Conservation (phyloP, 2,329 filamentous ascomycete species). For the Talaromyces pinophilus region DNA sequence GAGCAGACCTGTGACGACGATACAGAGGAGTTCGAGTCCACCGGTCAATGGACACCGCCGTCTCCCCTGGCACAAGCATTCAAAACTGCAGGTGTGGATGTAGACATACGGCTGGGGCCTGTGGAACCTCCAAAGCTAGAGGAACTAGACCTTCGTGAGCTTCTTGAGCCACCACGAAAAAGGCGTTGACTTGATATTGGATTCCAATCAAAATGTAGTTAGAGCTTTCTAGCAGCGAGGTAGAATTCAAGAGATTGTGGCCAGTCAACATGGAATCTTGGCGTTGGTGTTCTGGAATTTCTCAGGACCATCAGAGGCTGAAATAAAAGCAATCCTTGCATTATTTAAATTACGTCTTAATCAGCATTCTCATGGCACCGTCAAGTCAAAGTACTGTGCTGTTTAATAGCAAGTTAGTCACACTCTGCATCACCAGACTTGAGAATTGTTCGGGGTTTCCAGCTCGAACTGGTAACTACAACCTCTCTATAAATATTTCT, state of each 20-base stretch:
- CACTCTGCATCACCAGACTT: no score
- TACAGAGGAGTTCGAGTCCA: not conserved
- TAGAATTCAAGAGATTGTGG: not conserved
- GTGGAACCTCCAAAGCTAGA: constrained; percentile 7
- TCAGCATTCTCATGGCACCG: no score
- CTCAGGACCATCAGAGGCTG: no score
- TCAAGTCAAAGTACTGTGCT: no score
- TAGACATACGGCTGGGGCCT: constrained; percentile 13
- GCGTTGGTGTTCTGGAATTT: not conserved
- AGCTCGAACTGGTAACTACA: no score
- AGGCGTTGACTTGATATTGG: not conserved
- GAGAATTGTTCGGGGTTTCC: no score
- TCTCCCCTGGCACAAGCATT: constrained; percentile 13
- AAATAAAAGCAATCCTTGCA: no score
- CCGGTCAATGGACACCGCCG: constrained; percentile 14
- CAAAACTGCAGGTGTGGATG: constrained; percentile 7
- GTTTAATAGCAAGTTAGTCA: no score
- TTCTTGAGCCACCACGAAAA: constrained; percentile 8
- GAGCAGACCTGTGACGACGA: constrained; percentile 8
- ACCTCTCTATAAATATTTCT: no score
- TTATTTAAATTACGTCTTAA: no score
- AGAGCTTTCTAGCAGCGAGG: not conserved
- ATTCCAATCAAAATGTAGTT: not conserved
- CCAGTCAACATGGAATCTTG: not conserved
- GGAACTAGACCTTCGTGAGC: not conserved